These are phyloP conservation scores for Zygosaccharomyces lentus DNA, from an alignment of 805 yeast species.

Conservation along the genomic window DNA sequence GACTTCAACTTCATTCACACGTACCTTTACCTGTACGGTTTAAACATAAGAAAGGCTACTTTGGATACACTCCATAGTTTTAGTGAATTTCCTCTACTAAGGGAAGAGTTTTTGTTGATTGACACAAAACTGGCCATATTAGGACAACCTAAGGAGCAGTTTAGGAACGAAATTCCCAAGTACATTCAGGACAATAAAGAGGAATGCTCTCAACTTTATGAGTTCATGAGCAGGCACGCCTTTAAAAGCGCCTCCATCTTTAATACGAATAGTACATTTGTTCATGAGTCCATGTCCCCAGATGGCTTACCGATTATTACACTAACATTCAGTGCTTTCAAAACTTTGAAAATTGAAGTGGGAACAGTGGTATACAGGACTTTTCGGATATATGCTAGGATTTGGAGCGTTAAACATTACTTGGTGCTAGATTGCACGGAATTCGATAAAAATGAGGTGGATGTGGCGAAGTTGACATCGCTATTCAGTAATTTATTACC, in stretches of 20 bases:
- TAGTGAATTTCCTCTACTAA: slow-evolving; percentile 22
- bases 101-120: slow-evolving; percentile 37
- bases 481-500: slow-evolving; percentile 48
- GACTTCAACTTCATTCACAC: slow-evolving; percentile 44
- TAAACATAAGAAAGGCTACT: slow-evolving; percentile 32
- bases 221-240: slow-evolving; percentile 68
- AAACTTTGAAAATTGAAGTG: slow-evolving; percentile 36
- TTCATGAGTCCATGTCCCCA: slow-evolving; percentile 60
- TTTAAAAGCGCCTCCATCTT: slow-evolving; percentile 46
- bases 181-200: slow-evolving; percentile 47
- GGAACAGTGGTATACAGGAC: slow-evolving; percentile 56
- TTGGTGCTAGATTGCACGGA: slow-evolving; percentile 68
- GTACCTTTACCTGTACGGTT: slow-evolving; percentile 49
- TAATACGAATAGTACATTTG: slow-evolving; percentile 37
- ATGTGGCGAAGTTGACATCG: slow-evolving; percentile 21
- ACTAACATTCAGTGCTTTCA: slow-evolving; percentile 42
- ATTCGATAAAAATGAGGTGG: slow-evolving; percentile 35
- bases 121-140: slow-evolving; percentile 45
- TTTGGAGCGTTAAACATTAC: slow-evolving; percentile 66
- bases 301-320: slow-evolving; percentile 73
- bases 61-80: slow-evolving; percentile 15
- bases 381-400: slow-evolving; percentile 60
- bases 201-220: slow-evolving; percentile 52
- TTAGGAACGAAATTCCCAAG: slow-evolving; percentile 53
- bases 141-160: slow-evolving; percentile 57